phyloP scores from a whole-genome alignment of 2,329 filamentous ascomycete species.

The Epichloe gansuensis region DNA sequence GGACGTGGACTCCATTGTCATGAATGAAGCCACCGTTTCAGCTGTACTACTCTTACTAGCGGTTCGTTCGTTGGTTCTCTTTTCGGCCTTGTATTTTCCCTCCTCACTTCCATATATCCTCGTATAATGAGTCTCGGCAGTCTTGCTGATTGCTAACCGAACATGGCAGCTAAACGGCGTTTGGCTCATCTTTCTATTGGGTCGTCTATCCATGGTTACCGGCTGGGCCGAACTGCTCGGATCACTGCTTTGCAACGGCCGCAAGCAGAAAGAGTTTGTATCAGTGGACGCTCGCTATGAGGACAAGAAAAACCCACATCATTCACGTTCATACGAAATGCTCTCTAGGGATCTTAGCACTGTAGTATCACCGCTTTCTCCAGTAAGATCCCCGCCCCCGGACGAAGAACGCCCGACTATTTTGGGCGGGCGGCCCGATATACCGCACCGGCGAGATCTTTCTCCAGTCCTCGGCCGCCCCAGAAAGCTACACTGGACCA shows the following conservation, averaged over 20 bases:
- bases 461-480: slow-evolving; percentile 42
- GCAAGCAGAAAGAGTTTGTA: slow-evolving; percentile 67
- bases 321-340: slow-evolving; percentile 60
- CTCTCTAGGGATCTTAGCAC: slow-evolving; percentile 47
- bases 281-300: slow-evolving; percentile 65
- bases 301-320: slow-evolving; percentile 46
- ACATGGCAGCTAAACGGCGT: slow-evolving; percentile 59
- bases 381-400: slow-evolving; percentile 24
- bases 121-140: background rate
- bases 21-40: slow-evolving; percentile 64
- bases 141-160: slow-evolving; percentile 13
- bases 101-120: background rate
- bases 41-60: slow-evolving; percentile 75
- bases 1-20: slow-evolving; percentile 48
- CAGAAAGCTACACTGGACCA: slow-evolving; percentile 30
- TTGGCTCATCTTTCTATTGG: slow-evolving; percentile 72
- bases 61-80: slow-evolving; percentile 25
- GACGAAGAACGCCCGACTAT: slow-evolving; percentile 41
- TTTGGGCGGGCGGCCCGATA: slow-evolving; percentile 44
- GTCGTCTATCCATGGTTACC: slow-evolving; percentile 70
- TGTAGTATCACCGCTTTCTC: slow-evolving; percentile 39
- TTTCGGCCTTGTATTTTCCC: background rate
- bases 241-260: slow-evolving; percentile 26
- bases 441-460: slow-evolving; percentile 41
- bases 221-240: slow-evolving; percentile 65